Conservation (phyloP, 1,284 basidiomycete species). For the Leccinum fuscescens region DNA sequence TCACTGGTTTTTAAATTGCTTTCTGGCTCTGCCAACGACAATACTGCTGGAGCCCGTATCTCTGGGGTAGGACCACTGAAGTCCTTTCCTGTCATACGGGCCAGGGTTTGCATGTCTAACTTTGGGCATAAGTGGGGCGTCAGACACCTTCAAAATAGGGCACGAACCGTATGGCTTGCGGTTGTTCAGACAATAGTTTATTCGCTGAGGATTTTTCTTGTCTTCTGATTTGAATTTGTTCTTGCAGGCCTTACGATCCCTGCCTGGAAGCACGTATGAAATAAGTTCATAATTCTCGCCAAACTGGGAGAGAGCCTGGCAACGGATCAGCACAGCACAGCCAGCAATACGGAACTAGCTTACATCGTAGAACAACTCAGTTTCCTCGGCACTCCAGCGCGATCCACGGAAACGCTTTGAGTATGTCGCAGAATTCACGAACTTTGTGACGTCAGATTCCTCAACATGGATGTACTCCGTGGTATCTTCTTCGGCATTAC, state of each 20-base stretch:
- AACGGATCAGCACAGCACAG: constrained; percentile 6
- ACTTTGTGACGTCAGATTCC: constrained; percentile 79
- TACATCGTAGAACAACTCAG: constrained; percentile 82
- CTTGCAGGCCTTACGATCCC: constrained; percentile 87
- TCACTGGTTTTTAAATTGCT: neutral
- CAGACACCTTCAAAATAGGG: neutral
- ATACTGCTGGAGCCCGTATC: constrained; percentile 50
- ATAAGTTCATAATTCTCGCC: constrained; percentile 93
- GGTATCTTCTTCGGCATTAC: constrained; percentile 60
- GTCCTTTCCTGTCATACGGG: constrained; percentile 76
- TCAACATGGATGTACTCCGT: constrained; percentile 76
- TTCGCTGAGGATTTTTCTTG: constrained; percentile 68
- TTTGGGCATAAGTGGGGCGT: constrained; percentile 3
- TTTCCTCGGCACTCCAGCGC: constrained; percentile 84
- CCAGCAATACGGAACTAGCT: constrained; percentile 27
- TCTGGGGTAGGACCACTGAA: constrained; percentile 77
- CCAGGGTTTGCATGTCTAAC: constrained; percentile 65
- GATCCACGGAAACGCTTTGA: constrained; percentile 73
- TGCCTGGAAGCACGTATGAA: constrained; percentile 78
- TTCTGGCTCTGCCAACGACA: constrained; percentile 29
- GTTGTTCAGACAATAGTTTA: constrained; percentile 65
- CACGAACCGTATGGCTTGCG: constrained; percentile 65
- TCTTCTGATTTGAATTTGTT: constrained; percentile 91
- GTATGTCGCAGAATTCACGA: constrained; percentile 83
- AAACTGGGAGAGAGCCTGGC: constrained; percentile 79